These are phyloP conservation scores for Tuber melanosporum DNA, from an alignment of 495 filamentous ascomycete species.

Conservation along the genomic window DNA sequence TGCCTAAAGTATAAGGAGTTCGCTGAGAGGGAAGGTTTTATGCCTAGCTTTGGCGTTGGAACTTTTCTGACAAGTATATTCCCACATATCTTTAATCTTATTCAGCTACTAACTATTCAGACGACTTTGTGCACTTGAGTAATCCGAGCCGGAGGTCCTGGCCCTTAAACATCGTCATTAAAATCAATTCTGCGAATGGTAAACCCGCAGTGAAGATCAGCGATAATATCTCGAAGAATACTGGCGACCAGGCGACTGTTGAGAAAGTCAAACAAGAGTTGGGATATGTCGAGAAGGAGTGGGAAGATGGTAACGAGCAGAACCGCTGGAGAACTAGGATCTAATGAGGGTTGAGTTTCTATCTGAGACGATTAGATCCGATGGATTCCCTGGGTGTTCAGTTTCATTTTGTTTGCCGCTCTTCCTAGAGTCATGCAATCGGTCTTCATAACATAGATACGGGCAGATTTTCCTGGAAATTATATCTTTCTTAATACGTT, in stretches of 20 bases:
- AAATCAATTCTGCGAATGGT: constrained; percentile 75
- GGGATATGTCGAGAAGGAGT: constrained; percentile 77
- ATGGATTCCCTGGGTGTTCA: background rate
- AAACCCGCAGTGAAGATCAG: constrained; percentile 90
- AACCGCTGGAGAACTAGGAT: constrained; percentile 59
- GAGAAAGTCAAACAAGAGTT: constrained; percentile 74
- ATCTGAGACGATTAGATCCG: background rate
- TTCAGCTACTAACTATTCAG: constrained; percentile 40
- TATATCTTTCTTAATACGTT: background rate
- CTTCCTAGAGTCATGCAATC: background rate
- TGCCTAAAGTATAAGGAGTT: constrained; percentile 82
- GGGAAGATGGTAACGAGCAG: constrained; percentile 77
- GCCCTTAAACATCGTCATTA: constrained; percentile 98
- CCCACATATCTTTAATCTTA: background rate
- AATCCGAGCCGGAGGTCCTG: constrained; percentile 67
- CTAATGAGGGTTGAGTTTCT: background rate
- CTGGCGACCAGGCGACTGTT: constrained; percentile 72
- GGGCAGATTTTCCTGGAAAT: background rate
- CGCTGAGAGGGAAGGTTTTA: constrained; percentile 72
- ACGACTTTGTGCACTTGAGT: constrained; percentile 68
- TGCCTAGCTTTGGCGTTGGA: constrained; percentile 82
- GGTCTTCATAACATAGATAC: background rate
- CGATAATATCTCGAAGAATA: constrained; percentile 95
- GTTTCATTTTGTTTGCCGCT: background rate
- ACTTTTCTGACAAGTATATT: constrained; percentile 81